Conservation (phyloP, 495 filamentous ascomycete species). For the Podospora pseudocomata region DNA sequence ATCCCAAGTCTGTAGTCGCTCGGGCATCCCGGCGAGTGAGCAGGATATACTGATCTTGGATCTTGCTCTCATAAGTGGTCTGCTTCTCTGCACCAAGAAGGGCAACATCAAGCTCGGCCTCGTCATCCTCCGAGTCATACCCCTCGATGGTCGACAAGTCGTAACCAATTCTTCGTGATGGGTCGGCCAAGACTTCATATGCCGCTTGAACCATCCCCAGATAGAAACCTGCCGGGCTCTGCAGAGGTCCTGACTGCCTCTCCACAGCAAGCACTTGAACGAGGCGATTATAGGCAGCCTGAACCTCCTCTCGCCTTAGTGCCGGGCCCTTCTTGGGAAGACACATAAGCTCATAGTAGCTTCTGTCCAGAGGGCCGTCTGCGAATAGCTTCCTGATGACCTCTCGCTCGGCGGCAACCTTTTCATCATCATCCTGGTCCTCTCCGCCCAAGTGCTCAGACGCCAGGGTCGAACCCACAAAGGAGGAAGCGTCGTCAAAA, state of each 20-base stretch:
- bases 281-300: conserved; percentile 50
- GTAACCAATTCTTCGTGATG: conserved; percentile 54
- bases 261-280: conserved; percentile 59
- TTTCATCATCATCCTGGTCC: conserved; percentile 21
- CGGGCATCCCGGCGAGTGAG: conserved; percentile 18
- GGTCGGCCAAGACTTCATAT: conserved; percentile 54
- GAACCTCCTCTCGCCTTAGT: conserved; percentile 49
- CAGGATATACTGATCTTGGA: conserved; percentile 24
- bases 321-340: conserved; percentile 41
- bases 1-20: conserved; percentile 22
- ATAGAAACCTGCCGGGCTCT: conserved; percentile 45
- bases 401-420: not conserved
- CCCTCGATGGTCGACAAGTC: conserved; percentile 43
- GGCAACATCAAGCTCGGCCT: not conserved
- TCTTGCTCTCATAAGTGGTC: conserved; percentile 12
- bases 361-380: conserved; percentile 23
- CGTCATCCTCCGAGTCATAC: conserved; percentile 1
- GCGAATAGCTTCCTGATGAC: not conserved
- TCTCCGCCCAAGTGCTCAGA: conserved; percentile 17
- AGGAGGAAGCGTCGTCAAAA: conserved; percentile 30
- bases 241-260: conserved; percentile 50
- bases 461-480: conserved; percentile 23
- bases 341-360: conserved; percentile 54
- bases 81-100: not conserved
- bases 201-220: conserved; percentile 50